phyloP scores from a whole-genome alignment of 139 green algal species.

The Diplosphaera chodatii region DNA sequence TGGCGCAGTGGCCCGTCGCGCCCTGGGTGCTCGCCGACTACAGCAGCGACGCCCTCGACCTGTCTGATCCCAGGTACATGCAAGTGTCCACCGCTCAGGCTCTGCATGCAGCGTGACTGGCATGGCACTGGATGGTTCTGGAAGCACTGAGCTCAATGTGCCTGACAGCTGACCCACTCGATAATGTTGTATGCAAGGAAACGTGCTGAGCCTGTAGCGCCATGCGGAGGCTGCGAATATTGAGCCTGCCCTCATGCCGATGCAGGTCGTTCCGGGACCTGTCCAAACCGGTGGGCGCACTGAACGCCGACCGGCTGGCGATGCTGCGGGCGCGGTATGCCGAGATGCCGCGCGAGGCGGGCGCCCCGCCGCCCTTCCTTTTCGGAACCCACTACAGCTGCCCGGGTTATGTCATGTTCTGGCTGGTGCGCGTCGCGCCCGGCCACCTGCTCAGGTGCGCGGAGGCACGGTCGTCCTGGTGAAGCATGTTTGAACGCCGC shows the following conservation, averaged over 20 bases:
- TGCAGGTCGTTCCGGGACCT: slow-evolving; percentile 69
- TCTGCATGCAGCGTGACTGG: no score
- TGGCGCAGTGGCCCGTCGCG: slow-evolving; percentile 86
- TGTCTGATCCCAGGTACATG: slow-evolving; percentile 30
- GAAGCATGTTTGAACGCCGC: no score
- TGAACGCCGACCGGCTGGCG: slow-evolving; percentile 71
- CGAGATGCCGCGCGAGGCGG: slow-evolving; percentile 53
- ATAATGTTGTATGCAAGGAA: no score
- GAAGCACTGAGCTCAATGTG: no score
- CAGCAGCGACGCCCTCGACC: slow-evolving; percentile 48
- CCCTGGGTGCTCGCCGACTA: slow-evolving; percentile 94
- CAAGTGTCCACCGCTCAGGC: no score
- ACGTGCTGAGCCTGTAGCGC: no score
- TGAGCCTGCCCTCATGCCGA: no score
- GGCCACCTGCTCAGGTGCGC: slow-evolving; percentile 74
- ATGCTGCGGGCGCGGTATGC: slow-evolving; percentile 56
- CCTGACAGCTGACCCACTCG: no score
- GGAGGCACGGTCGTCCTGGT: no score
- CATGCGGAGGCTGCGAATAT: no score
- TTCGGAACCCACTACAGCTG: slow-evolving; percentile 91
- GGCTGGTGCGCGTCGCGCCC: slow-evolving; percentile 76
- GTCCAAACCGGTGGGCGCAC: slow-evolving; percentile 82
- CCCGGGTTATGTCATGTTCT: slow-evolving; percentile 89
- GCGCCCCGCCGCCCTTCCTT: slow-evolving; percentile 72
- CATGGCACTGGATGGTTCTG: no score